Conservation (phyloP, 305 asterid species). For the Stenogyne calaminthoides region DNA sequence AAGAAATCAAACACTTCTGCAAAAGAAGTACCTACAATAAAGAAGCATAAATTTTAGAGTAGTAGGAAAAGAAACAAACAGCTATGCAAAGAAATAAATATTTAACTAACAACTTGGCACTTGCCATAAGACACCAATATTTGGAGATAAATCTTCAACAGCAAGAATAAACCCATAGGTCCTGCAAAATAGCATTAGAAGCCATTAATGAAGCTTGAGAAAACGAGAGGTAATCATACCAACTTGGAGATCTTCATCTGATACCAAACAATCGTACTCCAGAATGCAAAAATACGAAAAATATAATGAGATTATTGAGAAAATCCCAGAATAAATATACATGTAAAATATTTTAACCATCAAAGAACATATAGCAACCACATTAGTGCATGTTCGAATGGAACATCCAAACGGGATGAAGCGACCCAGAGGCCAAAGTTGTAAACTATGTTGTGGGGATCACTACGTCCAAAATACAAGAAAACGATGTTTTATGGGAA, state of each 20-base stretch:
- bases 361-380: constrained; percentile 1
- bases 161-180: constrained; percentile 90
- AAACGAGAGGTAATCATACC: constrained; percentile 13
- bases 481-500: not conserved
- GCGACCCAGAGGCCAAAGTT: not conserved
- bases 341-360: constrained; percentile 11
- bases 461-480: not conserved
- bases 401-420: not conserved
- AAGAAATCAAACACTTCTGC: constrained; percentile 98
- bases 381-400: not conserved
- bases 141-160: constrained; percentile 88
- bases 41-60: constrained; percentile 27
- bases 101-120: constrained; percentile 28
- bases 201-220: constrained; percentile 20
- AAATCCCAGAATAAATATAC: not conserved
- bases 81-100: not conserved
- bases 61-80: constrained; percentile 20
- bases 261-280: not conserved
- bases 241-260: constrained; percentile 19
- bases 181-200: constrained; percentile 52
- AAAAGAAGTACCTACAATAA: constrained; percentile 89
- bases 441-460: not conserved
- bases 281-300: too few species aligned
- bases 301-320: constrained; percentile 13
- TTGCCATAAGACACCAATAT: constrained; percentile 86